Conservation (phyloP, 371 early-diverging fungal genomes). For the Lichtheimia corymbifera region DNA sequence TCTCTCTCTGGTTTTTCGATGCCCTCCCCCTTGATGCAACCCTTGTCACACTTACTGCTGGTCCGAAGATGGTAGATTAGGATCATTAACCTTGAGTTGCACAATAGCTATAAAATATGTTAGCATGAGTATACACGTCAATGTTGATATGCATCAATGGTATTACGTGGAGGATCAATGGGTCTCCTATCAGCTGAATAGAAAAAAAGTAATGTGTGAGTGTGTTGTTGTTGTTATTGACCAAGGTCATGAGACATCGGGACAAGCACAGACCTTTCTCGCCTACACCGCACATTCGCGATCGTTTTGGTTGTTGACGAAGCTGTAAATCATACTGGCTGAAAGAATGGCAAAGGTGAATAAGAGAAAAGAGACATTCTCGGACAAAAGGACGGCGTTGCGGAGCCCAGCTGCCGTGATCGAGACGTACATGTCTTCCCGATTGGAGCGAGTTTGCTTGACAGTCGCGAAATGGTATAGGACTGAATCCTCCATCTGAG, state of each 20-base stretch:
- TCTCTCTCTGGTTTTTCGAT: too few species aligned
- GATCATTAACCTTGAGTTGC: slow-evolving; percentile 69
- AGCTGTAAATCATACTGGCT: slow-evolving; percentile 74
- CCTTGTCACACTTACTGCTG: slow-evolving; percentile 29
- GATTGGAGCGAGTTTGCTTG: slow-evolving; percentile 56
- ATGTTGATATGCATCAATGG: neutral
- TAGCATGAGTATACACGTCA: neutral
- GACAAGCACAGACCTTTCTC: slow-evolving; percentile 71
- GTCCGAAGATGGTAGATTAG: slow-evolving; percentile 36
- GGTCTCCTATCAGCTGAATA: slow-evolving; percentile 86
- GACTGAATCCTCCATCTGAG: slow-evolving; percentile 50
- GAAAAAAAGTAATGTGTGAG: neutral
- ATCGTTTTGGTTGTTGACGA: slow-evolving; percentile 92
- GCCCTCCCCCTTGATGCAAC: neutral
- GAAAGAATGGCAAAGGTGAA: slow-evolving; percentile 1
- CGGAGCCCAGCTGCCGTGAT: too few species aligned
- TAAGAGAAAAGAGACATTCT: too few species aligned
- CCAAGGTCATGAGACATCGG: neutral
- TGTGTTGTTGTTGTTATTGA: neutral
- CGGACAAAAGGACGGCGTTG: too few species aligned
- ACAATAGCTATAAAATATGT: slow-evolving; percentile 65
- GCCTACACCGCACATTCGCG: slow-evolving; percentile 91
- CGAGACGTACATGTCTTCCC: slow-evolving; percentile 53
- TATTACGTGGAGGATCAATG: slow-evolving; percentile 86
- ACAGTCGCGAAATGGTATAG: slow-evolving; percentile 63